A percentile compares a stretch with the other conserved stretches of the same genome.
These are phyloP conservation scores for Salix arbutifolia DNA, from an alignment of 345 rosid species.

Conservation along the genomic window DNA sequence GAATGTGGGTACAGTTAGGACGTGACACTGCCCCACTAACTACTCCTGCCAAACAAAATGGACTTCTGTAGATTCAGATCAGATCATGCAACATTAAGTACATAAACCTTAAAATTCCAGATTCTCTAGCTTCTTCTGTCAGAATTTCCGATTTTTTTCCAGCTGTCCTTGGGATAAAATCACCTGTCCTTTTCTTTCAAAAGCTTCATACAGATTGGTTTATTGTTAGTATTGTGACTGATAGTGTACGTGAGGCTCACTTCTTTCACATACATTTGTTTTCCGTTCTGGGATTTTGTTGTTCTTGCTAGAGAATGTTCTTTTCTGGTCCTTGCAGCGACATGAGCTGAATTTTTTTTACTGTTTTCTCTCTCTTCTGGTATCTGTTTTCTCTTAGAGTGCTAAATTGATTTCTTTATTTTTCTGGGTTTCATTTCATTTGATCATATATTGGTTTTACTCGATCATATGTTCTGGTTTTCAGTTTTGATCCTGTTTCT, in stretches of 20 bases:
- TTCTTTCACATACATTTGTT: neutral
- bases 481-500: too few species aligned
- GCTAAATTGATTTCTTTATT: too few species aligned
- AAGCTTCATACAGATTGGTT: neutral
- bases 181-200: neutral
- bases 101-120: neutral
- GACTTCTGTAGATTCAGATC: neutral
- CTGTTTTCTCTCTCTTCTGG: too few species aligned
- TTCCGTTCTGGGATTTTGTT: neutral
- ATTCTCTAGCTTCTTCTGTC: neutral
- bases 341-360: neutral
- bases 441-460: too few species aligned
- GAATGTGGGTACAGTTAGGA: neutral
- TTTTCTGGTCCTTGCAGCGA: neutral
- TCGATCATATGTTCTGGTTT: too few species aligned
- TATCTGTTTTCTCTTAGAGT: too few species aligned
- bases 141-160: neutral
- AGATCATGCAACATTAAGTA: neutral
- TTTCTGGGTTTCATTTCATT: too few species aligned
- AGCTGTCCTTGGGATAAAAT: neutral
- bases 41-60: neutral
- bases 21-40: neutral
- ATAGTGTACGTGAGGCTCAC: neutral
- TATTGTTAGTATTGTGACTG: neutral
- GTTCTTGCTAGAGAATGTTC: neutral